These are phyloP conservation scores for Cladosporium sp. DNA, from an alignment of 2,329 filamentous ascomycete genomes.

Conservation along the genomic window DNA sequence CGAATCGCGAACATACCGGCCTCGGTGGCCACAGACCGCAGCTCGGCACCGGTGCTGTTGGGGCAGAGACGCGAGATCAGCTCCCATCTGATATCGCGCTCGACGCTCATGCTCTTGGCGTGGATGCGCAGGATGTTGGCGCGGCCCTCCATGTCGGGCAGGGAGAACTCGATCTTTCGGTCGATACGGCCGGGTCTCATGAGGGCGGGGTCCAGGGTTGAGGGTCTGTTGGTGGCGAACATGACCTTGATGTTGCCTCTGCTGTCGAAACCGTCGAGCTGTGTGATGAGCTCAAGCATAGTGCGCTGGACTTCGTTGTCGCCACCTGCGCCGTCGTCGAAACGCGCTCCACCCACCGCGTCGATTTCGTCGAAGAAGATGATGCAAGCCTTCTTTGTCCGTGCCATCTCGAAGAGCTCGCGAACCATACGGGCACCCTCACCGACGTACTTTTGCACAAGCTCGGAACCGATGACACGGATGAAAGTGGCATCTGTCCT, in stretches of 20 bases:
- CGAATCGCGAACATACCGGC: conserved; percentile 98
- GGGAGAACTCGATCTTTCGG: conserved; percentile 96
- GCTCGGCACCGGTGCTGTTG: conserved; percentile 92
- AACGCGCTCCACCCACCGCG: conserved; percentile 90
- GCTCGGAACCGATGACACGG: conserved; percentile 92
- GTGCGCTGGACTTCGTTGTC: conserved; percentile 98
- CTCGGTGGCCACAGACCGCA: conserved; percentile 95
- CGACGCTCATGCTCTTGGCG: conserved; percentile 99
- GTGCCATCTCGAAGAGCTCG: conserved; percentile 98
- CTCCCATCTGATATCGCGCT: conserved; percentile 98
- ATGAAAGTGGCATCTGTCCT: conserved; percentile 98
- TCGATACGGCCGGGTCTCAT: conserved; percentile 98
- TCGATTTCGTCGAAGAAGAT: conserved; percentile 99
- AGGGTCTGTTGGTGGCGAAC: conserved; percentile 97
- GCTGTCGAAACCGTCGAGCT: conserved; percentile 93
- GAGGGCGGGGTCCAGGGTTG: conserved; percentile 90
- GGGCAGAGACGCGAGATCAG: conserved; percentile 95
- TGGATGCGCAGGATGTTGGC: conserved; percentile 98
- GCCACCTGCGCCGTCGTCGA: conserved; percentile 92
- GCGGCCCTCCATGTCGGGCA: conserved; percentile 93
- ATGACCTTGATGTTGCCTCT: conserved; percentile 99
- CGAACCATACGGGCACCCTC: conserved; percentile 98
- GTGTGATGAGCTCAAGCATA: conserved; percentile 96
- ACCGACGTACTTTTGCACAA: conserved; percentile 98
- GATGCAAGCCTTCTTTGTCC: conserved; percentile 99